These are phyloP conservation scores for Salix dunnii DNA, from an alignment of 345 rosid genomes.

Conservation along the genomic window DNA sequence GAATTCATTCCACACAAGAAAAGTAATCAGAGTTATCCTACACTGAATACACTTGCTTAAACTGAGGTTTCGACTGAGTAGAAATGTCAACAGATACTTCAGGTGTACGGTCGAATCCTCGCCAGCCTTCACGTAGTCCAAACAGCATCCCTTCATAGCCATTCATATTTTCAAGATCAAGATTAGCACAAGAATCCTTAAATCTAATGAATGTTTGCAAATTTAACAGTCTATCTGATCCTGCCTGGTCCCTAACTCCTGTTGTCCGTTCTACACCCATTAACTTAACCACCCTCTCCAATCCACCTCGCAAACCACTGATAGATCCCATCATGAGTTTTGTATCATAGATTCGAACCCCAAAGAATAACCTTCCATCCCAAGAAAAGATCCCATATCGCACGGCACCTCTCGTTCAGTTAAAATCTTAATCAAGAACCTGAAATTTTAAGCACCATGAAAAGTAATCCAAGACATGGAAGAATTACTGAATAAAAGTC, in stretches of 20 bases:
- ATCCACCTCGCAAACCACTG: not conserved
- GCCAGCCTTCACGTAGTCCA: not conserved
- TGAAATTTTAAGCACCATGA: too few relatives aligned
- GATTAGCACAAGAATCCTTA: not conserved
- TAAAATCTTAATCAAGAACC: too few relatives aligned
- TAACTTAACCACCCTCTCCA: not conserved
- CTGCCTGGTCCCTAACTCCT: not conserved
- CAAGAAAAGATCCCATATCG: too few relatives aligned
- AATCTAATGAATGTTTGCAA: not conserved
- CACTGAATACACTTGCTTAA: too few relatives aligned
- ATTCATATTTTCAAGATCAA: not conserved
- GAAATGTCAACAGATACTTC: not conserved
- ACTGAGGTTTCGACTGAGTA: too few relatives aligned
- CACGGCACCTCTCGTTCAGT: too few relatives aligned
- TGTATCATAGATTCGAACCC: not conserved
- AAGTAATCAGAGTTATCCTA: too few relatives aligned
- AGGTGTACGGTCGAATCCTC: too few relatives aligned
- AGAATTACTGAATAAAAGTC: not conserved
- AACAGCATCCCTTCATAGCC: not conserved
- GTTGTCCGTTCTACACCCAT: not conserved
- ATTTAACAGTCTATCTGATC: not conserved
- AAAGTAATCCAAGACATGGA: conserved; percentile 1
- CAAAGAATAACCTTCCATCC: not conserved
- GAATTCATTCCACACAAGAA: too few relatives aligned
- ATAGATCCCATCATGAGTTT: not conserved